Evolutionary conservation across 2,329 filamentous ascomycete species (phyloP).

Genomic region (Juglanconis oblonga): DNA sequence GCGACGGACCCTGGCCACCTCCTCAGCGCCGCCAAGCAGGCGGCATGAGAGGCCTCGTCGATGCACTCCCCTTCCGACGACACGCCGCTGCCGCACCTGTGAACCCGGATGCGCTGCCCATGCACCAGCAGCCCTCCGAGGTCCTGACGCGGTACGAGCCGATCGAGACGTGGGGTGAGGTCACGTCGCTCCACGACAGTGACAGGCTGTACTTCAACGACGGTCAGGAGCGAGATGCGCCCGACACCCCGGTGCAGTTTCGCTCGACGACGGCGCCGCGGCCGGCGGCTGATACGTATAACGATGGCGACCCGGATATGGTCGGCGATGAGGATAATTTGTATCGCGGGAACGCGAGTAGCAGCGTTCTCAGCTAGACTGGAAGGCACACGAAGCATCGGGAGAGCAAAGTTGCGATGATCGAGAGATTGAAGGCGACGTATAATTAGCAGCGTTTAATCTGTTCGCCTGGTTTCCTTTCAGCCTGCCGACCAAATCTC

Average conservation of each 20-base stretch:
- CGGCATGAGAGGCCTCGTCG: not conserved
- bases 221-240: conserved; percentile 13
- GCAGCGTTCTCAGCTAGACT: conserved; percentile 5
- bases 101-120: conserved; percentile 16
- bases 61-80: conserved; percentile 6
- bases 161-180: conserved; percentile 19
- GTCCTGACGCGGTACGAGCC: conserved; percentile 12
- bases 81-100: not conserved
- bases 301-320: conserved; percentile 13
- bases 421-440: conserved; percentile 14
- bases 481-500: too few species aligned
- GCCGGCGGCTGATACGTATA: conserved; percentile 17
- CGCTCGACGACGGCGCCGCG: conserved; percentile 16
- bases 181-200: conserved; percentile 17
- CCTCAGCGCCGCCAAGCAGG: conserved; percentile 14
- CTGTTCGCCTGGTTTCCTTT: not conserved
- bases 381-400: conserved; percentile 9
- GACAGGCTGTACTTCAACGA: conserved; percentile 20
- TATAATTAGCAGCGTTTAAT: not conserved
- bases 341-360: conserved; percentile 9
- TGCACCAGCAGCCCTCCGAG: conserved; percentile 15
- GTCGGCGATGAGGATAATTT: conserved; percentile 10
- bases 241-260: conserved; percentile 10
- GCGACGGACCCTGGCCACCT: conserved; percentile 5
- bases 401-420: conserved; percentile 15